phyloP scores from a whole-genome alignment of 495 filamentous ascomycete species.

The Recurvomyces mirabilis region DNA sequence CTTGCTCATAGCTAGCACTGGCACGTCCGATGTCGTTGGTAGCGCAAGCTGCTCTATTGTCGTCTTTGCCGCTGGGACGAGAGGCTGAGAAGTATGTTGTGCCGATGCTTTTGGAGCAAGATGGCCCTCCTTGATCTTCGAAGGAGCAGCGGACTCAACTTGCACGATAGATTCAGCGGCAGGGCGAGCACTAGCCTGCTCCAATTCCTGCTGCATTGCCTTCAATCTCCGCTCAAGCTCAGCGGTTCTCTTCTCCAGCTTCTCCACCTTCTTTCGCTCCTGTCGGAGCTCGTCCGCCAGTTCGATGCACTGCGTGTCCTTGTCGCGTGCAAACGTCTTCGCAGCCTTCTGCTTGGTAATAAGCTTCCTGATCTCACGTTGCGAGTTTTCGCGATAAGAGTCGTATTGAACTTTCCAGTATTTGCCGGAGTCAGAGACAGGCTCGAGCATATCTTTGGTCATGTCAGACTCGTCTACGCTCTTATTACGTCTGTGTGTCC shows the following conservation, averaged over 20 bases:
- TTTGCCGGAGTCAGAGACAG: slow-evolving; percentile 71
- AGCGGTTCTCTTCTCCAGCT: slow-evolving; percentile 24
- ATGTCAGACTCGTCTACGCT: slow-evolving; percentile 34
- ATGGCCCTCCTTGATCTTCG: no score
- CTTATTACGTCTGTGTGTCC: not conserved
- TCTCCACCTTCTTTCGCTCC: slow-evolving; percentile 46
- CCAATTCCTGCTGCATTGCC: slow-evolving; percentile 10
- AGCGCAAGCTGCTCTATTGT: no score
- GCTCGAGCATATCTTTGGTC: slow-evolving; percentile 67
- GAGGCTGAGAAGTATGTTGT: no score
- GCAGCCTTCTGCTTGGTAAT: slow-evolving; percentile 50
- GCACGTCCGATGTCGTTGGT: no score
- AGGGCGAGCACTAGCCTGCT: no score
- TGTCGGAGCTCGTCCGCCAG: slow-evolving; percentile 61
- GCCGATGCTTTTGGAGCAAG: no score
- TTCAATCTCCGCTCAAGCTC: slow-evolving; percentile 27
- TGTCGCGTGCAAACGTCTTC: slow-evolving; percentile 80
- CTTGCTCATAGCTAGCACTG: no score
- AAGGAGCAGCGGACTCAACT: no score
- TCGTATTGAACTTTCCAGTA: slow-evolving; percentile 93
- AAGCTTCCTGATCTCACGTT: slow-evolving; percentile 50
- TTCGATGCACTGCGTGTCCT: slow-evolving; percentile 67
- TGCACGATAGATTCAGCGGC: no score
- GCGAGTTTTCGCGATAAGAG: slow-evolving; percentile 65
- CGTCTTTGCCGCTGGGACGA: no score